These are phyloP conservation scores for Arthrobotrys iridis DNA, from an alignment of 2,329 filamentous ascomycete species.

Conservation along the genomic window DNA sequence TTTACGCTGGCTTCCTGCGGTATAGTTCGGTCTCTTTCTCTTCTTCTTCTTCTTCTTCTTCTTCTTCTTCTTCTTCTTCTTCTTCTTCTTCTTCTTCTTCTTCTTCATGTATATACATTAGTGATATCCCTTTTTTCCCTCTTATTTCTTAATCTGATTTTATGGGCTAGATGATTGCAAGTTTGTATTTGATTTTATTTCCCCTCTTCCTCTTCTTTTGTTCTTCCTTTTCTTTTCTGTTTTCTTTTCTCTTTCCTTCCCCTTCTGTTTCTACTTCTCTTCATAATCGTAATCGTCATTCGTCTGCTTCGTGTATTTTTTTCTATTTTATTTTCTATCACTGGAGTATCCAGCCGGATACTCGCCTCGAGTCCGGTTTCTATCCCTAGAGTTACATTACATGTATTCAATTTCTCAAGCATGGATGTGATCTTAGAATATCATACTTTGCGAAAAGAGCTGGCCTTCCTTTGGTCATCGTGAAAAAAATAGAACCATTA, in stretches of 20 bases:
- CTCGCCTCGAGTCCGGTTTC: too few relatives aligned
- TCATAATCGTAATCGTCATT: background rate
- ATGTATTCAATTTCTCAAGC: background rate
- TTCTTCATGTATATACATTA: constrained; percentile 23
- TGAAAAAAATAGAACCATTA: background rate
- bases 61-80: background rate
- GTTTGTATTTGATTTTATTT: background rate
- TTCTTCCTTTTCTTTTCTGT: background rate
- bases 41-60: background rate
- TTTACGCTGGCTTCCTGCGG: background rate
- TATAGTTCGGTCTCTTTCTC: background rate
- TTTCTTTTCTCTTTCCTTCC: constrained; percentile 9
- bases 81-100: background rate
- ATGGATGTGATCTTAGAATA: background rate
- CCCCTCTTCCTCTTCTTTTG: background rate
- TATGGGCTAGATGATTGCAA: too few relatives aligned
- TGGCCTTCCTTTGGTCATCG: background rate
- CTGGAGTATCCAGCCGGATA: background rate
- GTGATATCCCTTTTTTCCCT: background rate
- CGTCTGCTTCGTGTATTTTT: background rate
- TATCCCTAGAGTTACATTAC: background rate
- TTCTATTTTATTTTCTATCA: background rate
- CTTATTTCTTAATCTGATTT: too few relatives aligned
- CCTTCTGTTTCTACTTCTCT: background rate
- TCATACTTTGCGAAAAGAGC: background rate